Base-by-base conservation (phyloP, 768 basidiomycete species). In the Dentipellis fragilis region DNA sequence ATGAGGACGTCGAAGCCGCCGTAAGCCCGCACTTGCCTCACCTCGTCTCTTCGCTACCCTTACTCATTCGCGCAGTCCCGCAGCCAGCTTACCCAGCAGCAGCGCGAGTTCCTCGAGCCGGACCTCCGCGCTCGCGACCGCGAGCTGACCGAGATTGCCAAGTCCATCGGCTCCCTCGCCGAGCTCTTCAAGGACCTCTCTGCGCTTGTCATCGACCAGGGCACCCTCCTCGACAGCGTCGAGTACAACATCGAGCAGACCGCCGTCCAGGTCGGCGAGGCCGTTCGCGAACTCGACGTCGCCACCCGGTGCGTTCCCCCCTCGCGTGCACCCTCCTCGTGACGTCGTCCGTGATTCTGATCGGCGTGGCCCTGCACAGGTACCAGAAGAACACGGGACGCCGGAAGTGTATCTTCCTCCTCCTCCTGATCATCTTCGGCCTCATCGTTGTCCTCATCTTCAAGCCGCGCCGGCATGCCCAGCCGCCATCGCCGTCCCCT, bases 231-330 rank as follows among this genome's bases (percentile, higher is more conserved):
- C 54, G 96, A 98, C 71, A 93, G 91, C 38, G 80, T 98, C 55
- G 96, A 99, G 70, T 99, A 92, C 72, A 99, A 99, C 67, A 89
- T 99, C 52, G 93, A 97, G 69, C 86, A 89, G 68, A 90, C 94
- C 4, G 87, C 87, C 16, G 80, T 80, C 35, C 82, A 91, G 52
- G 78, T 94, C 67, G 71, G 84, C 54, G 89, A 89, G 47, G 92
- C 93, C 19, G 93, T 88, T 38, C 80, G 82, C 64, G 93, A 96
- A 62, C 75, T 99, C 50, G 74, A 85, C 55, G 75, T 81, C 12
- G 96, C 96, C 4, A 89, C 88, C 54, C 76, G 76, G 92, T 92
- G 65, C 57, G 85, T 54, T n/a, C n/a, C n/a, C n/a, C n/a, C n/a
- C 22, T 11, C 42, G 54, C 54, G 50, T 57, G 49, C 56, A 45